Conservation (phyloP, 2,329 filamentous ascomycete species). For the Aspergillus sp. region DNA sequence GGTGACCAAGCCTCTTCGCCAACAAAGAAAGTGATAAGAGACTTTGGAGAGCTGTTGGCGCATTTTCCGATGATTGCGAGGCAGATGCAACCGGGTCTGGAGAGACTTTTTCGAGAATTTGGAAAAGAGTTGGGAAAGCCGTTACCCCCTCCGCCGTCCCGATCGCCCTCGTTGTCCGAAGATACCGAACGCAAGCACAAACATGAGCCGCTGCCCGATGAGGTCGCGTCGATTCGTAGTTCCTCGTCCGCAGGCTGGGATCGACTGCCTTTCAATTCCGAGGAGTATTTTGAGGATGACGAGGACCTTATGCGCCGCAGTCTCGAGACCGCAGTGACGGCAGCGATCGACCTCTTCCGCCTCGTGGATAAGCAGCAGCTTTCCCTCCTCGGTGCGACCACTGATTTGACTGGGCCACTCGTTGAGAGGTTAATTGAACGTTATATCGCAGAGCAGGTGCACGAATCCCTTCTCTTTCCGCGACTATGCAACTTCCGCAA, state of each 20-base stretch:
- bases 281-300: slow-evolving; percentile 75
- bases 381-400: slow-evolving; percentile 82
- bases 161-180: slow-evolving; percentile 42
- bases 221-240: slow-evolving; percentile 26
- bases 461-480: slow-evolving; percentile 74
- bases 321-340: slow-evolving; percentile 82
- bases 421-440: slow-evolving; percentile 92
- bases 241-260: slow-evolving; percentile 24
- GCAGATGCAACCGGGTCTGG: slow-evolving; percentile 88
- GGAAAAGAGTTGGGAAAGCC: slow-evolving; percentile 75
- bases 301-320: slow-evolving; percentile 83
- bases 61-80: slow-evolving; percentile 91
- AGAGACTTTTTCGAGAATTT: slow-evolving; percentile 85
- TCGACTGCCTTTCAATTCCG: slow-evolving; percentile 46
- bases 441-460: slow-evolving; percentile 87
- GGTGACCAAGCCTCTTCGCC: slow-evolving; percentile 28
- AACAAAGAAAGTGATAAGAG: slow-evolving; percentile 82
- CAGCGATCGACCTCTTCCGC: slow-evolving; percentile 92
- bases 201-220: slow-evolving; percentile 29
- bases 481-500: slow-evolving; percentile 68
- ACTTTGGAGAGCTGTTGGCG: slow-evolving; percentile 79
- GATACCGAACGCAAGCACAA: slow-evolving; percentile 43
- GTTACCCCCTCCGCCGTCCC: slow-evolving; percentile 59
- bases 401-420: slow-evolving; percentile 80
- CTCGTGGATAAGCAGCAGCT: slow-evolving; percentile 92